Base-by-base conservation (phyloP, 352 stramenopile species). In the Phytophthora macrochlamydospora region DNA sequence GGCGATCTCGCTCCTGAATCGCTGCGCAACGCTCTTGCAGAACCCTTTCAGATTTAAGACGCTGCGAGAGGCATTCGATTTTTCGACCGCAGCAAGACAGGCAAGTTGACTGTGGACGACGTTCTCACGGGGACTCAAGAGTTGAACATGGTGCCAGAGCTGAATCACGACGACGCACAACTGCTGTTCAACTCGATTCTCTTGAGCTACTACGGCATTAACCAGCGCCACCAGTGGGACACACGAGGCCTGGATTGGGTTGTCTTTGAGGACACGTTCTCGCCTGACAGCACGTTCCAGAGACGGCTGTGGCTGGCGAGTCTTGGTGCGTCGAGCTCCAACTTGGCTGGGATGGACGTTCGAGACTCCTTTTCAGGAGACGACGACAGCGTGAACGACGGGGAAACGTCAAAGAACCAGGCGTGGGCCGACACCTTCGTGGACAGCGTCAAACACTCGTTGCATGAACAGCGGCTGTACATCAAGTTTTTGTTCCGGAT, bases 211-310 rank as follows among this genome's bases (percentile, higher is more conserved):
- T 90, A 92, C 18, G 83, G 83, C 7, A 78, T 87, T 45, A 85
- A 75, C 31, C 56, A 76, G 45, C 44, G 69, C 4, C 66, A 71
- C 50, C 61, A 78, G 35, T 76, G 76, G 64, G 70, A 86, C 11
- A 71, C 62, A 12, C 74, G 75, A 9, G 77, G 81, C 7, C 61
- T 93, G 18, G 72, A 82, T 33, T 94, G 83, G 83, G 63, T 76
- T 12, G 83, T 94, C 14, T 94, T 94, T 60, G 81, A 92, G 46
- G 85, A 92, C 57, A 87, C 89, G 28, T 92, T 94, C 37, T 92
- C 85, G 0, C 75, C 76, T 2, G 80, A 91, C 43, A 91, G 80
- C 57, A 87, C 83, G 8, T 76, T 76, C 30, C 82, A 92, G 65
- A 69, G 83, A 1, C 81, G 73, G 7, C 56, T 94, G 29, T 87